Percentiles rank a stretch among this genome's conserved stretches.
Evolutionary conservation across 1,284 basidiomycete genomes (phyloP).

Genomic region (Omphalotus olearius): DNA sequence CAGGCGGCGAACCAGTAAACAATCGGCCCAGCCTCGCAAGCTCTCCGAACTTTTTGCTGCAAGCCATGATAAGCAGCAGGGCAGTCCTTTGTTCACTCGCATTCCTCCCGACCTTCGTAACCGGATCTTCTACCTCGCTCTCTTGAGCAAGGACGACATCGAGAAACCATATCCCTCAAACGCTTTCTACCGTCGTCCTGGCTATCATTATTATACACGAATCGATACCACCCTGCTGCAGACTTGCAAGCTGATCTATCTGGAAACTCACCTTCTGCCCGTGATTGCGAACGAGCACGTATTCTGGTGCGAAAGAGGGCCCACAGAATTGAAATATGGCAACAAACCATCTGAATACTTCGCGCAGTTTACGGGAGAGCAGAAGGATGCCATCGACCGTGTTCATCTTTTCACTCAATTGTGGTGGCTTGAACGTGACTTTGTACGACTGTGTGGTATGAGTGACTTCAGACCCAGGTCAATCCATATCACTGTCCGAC

Average conservation of each 20-base stretch:
- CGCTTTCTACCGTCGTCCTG: conserved; percentile 19
- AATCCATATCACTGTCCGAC: conserved; percentile 17
- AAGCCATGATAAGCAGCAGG: conserved; percentile 11
- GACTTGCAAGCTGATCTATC: conserved; percentile 21
- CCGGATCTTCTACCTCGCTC: conserved; percentile 18
- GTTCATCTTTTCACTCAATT: conserved; percentile 24
- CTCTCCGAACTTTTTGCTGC: neutral
- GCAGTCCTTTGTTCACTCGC: conserved; percentile 17
- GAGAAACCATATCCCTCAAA: conserved; percentile 14
- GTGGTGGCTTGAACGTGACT: conserved; percentile 17
- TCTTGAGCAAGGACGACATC: conserved; percentile 18
- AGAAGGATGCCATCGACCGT: conserved; percentile 14
- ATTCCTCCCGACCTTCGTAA: conserved; percentile 21
- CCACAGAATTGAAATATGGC: neutral
- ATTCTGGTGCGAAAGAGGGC: conserved; percentile 19
- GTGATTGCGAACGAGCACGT: conserved; percentile 19
- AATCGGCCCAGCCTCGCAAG: too few species aligned
- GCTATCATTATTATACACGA: conserved; percentile 11
- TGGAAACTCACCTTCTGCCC: conserved; percentile 20
- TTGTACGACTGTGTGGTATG: neutral
- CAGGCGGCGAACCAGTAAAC: too few species aligned
- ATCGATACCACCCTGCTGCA: conserved; percentile 18
- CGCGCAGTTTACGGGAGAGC: conserved; percentile 7
- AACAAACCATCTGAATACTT: conserved; percentile 5
- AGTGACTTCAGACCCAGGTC: neutral